Evolutionary conservation across 768 basidiomycete genomes (phyloP), one percentile per base, ranked within the genome.

Genomic region (Russula sp.): DNA sequence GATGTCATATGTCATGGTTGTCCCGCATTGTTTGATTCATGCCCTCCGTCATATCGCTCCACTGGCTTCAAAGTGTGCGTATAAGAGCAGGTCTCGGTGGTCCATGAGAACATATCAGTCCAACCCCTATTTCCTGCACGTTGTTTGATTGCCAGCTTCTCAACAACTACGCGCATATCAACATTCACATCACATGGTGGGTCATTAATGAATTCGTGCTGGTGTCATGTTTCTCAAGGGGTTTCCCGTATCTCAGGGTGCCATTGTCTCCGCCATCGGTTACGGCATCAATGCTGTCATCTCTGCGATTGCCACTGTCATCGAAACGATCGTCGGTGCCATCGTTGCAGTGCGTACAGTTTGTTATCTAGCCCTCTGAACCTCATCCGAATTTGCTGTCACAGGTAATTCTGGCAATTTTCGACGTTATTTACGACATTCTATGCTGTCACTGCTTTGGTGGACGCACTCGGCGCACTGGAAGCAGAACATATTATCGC

Each of bases 221-320:
- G 6, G 10, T 46, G 20, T 44, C 22, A 1, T 10, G 16, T 30
- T 16, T 40, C 20, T 38, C 13, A 44, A 5, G 9, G 28, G 4
- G 5, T 20, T 18, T 52, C 14, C 30, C 7, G 6, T 40, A 10
- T 30, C 42, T 32, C n/a, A 87, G 86, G 86, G 85, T 57, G 78
- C 85, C 26, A 77, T 87, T 57, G 75, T 88, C 72, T 87, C 85
- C 71, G 80, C 87, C 30, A 88, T 89, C 49, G 87, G 84, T 26
- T 69, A 73, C 56, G 86, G 79, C 28, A 83, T 88, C 63, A 82
- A 82, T 59, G 76, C 82, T 57, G 72, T 89, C 62, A 79, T 89
- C 68, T 79, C 79, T 61, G 86, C 84, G 20, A 84, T 88, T 54
- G 86, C 85, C 16, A 70, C 68, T 60, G 76, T 88, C 4, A 70